A percentile compares a stretch with the other conserved stretches of the same genome.
phyloP scores from a whole-genome alignment of 192 early-diverging fungal genomes.

The Dimargaris verticillata region DNA sequence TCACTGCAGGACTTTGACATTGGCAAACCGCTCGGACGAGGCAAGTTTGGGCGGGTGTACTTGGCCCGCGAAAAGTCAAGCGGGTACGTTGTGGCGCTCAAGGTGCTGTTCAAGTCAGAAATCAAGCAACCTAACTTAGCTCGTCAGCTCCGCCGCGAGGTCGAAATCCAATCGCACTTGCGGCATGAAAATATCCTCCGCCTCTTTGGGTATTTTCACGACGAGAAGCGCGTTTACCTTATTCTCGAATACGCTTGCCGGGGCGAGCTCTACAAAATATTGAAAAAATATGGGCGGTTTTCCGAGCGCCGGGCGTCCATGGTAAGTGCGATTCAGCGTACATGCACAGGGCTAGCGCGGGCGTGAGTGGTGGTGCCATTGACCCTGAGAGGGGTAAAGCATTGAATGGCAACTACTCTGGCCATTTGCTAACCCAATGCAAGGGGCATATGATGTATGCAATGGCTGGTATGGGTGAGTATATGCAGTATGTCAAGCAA shows the following conservation, averaged over 20 bases:
- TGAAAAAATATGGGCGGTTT: slow-evolving; percentile 54
- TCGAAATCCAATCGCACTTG: slow-evolving; percentile 87
- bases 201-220: slow-evolving; percentile 93
- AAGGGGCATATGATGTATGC: too few species aligned
- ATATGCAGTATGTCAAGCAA: slow-evolving; percentile 71
- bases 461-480: too few species aligned
- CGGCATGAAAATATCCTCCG: slow-evolving; percentile 86
- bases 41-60: slow-evolving; percentile 94
- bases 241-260: slow-evolving; percentile 91
- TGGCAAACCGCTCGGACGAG: slow-evolving; percentile 71
- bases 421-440: too few species aligned
- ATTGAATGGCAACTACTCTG: too few species aligned
- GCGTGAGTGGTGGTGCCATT: too few species aligned
- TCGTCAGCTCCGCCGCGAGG: slow-evolving; percentile 81
- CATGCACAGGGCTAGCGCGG: too few species aligned
- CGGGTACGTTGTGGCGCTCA: slow-evolving; percentile 82
- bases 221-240: slow-evolving; percentile 76
- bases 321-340: not conserved
- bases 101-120: slow-evolving; percentile 76
- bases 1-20: slow-evolving; percentile 76
- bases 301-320: slow-evolving; percentile 49
- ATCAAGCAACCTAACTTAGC: slow-evolving; percentile 59
- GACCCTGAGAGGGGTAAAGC: too few species aligned
- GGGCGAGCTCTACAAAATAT: slow-evolving; percentile 80
- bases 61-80: slow-evolving; percentile 72